Conservation (phyloP, 768 basidiomycete species). For the Sporobolomyces roseus region DNA sequence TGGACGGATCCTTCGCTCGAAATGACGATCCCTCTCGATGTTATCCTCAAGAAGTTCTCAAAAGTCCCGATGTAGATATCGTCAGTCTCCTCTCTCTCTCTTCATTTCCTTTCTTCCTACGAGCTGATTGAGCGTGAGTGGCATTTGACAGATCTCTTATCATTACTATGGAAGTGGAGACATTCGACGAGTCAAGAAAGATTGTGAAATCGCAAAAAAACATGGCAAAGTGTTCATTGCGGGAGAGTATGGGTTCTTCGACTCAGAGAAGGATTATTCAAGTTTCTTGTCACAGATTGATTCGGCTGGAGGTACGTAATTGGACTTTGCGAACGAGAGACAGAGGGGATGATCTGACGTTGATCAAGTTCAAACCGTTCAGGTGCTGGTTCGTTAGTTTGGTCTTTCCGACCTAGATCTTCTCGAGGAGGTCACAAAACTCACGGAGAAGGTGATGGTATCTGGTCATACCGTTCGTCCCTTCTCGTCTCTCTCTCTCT, state of each 20-base stretch:
- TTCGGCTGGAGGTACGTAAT: constrained; percentile 29
- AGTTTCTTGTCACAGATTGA: constrained; percentile 38
- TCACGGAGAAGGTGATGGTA: constrained; percentile 39
- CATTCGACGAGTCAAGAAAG: constrained; percentile 39
- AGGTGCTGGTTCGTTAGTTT: constrained; percentile 43
- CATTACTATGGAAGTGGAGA: constrained; percentile 43
- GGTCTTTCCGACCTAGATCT: constrained; percentile 44
- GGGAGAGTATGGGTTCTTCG: constrained; percentile 45
- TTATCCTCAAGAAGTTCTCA: constrained; percentile 41
- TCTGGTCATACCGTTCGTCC: constrained; percentile 39
- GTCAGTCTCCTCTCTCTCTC: neutral
- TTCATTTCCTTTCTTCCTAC: neutral
- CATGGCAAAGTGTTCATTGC: constrained; percentile 44
- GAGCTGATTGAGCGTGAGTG: neutral
- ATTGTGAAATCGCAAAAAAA: constrained; percentile 36
- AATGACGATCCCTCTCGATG: constrained; percentile 38
- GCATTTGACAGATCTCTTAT: constrained; percentile 18
- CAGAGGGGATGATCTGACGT: too few species aligned
- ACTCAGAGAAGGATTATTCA: constrained; percentile 26
- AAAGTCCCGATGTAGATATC: constrained; percentile 36
- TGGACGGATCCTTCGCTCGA: constrained; percentile 44
- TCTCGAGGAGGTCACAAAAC: constrained; percentile 44
- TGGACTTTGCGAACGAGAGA: too few species aligned
- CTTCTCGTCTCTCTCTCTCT: too few species aligned
- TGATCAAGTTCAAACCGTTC: neutral